Evolutionary conservation across 2,329 filamentous ascomycete genomes (phyloP), one percentile per base, ranked within the genome.

Genomic region (Fusarium phyllophilum): DNA sequence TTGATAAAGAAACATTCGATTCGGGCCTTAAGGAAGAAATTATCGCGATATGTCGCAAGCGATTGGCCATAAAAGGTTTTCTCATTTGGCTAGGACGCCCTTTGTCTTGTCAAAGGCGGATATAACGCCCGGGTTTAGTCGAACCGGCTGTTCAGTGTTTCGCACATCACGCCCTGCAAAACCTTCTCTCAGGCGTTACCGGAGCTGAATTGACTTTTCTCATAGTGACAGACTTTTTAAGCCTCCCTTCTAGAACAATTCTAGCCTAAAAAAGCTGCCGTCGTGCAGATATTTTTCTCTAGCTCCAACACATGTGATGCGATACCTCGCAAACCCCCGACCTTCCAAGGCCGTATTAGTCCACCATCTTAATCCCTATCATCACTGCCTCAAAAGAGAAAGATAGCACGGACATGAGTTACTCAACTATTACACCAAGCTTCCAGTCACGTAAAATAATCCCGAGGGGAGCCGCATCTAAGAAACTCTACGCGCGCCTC

Each of bases 381-480:
- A 29, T 15, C n/a, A n/a, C 3, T 0, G 12, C n/a, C 8, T n/a
- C 44, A 20, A 0, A 26, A 15, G 15, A 18, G 20, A 58, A 13
- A 58, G 55, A 58, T 48, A 58, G 42, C 49, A 49, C 44, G 36
- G 52, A 61, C 45, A 15, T 39, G 31, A 3, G 26, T 33, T 55
- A 48, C 56, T 20, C 66, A 63, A 68, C 64, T 31, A 34, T 49
- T 62, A 68, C 33, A 26, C 46, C 18, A 46, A 68, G 38, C 45
- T 15, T 18, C 36, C 13, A 48, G 58, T 55, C 56, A 26, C n/a
- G 9, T 59, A 38, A 48, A 36, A 33, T 38, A 55, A 44, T 39
- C 48, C 66, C 66, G 66, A 68, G 22, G 26, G 22, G 54, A 62
- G 54, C 65, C 65, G 66, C 41, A 11, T 34, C 64, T 68, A 68